Base-by-base conservation (phyloP, 257 asterid species). In the Cordia subcordata region DNA sequence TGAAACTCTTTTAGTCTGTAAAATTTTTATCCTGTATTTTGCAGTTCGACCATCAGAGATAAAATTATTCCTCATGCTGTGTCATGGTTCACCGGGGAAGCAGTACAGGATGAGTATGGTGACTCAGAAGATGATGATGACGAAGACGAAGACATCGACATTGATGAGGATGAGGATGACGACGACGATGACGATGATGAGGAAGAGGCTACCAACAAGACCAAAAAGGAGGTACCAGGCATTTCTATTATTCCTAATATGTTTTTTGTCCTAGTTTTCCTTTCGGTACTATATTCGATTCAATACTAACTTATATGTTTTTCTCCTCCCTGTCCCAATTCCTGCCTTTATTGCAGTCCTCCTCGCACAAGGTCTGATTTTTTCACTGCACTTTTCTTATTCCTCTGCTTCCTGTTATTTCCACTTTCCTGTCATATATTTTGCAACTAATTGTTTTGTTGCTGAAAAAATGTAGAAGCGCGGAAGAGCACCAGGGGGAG, bases 31-130 rank as follows among this genome's bases (percentile, higher is more conserved):
- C 50, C 27, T 39, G 47, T 1, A 4, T 55, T 37, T 44, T 77
- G 69, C 74, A 89, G 95, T 58, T 84, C 97, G 32, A 83, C 97
- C 0, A 82, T 90, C 55, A 81, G 97, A 9, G 96, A 90, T 58
- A 82, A 85, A 72, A 85, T 87, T 37, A 90, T 90, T 53, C 93
- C 97, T 33, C 96, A 82, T 81, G 97, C 96, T 0, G 96, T 90
- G 10, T 87, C 96, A 55, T 90, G 97, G 97, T 90, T 81, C 72
- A 90, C 97, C 1, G 96, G 97, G 15, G 97, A 87, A 69, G 96
- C 96, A 52, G 88, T 74, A 22, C 76, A 79, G 53, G 89, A 74
- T 11, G 90, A 90, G 51, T 80, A 74, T 61, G 84, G 65, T 1
- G 94, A 82, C 45, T 33, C 72, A 23, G 90, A 72, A 1, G 90